Evolutionary conservation across 345 rosid species (phyloP).

Genomic region (Arabidopsis suecica): DNA sequence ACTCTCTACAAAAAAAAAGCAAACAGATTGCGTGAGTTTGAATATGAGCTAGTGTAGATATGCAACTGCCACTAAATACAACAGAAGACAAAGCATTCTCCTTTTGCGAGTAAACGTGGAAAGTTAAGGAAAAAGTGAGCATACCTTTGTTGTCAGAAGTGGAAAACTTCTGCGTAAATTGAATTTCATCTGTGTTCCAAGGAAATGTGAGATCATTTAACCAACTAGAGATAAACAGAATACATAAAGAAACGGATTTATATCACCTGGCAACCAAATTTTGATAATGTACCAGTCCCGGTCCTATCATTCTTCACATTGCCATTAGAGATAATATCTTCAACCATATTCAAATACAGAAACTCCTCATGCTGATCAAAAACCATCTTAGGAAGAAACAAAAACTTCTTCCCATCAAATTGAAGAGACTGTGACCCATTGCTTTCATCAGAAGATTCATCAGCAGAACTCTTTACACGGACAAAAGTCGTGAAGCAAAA

Average conservation of each 20-base stretch:
- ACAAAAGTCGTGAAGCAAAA: conserved; percentile 69
- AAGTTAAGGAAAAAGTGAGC: neutral
- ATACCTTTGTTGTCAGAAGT: conserved; percentile 89
- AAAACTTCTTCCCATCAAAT: conserved; percentile 62
- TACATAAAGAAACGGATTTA: neutral
- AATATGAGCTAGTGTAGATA: conserved; percentile 5
- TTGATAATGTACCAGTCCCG: conserved; percentile 87
- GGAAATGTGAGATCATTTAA: neutral
- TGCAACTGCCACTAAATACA: neutral
- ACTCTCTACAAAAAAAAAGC: conserved; percentile 64
- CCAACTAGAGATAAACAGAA: neutral
- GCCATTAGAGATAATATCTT: conserved; percentile 74
- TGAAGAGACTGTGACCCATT: conserved; percentile 46
- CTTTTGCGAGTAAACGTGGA: neutral
- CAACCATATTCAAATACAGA: conserved; percentile 65
- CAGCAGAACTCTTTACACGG: conserved; percentile 57
- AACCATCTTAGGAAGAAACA: conserved; percentile 75
- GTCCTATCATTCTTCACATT: conserved; percentile 76
- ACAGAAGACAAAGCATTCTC: neutral
- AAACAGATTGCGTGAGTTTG: neutral
- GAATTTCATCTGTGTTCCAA: conserved; percentile 66
- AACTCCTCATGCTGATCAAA: conserved; percentile 79
- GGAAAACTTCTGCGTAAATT: conserved; percentile 88
- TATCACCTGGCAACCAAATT: conserved; percentile 89
- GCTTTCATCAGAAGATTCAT: conserved; percentile 45